phyloP scores from a whole-genome alignment of 2,329 filamentous ascomycete genomes.

The Fusarium penzigii region DNA sequence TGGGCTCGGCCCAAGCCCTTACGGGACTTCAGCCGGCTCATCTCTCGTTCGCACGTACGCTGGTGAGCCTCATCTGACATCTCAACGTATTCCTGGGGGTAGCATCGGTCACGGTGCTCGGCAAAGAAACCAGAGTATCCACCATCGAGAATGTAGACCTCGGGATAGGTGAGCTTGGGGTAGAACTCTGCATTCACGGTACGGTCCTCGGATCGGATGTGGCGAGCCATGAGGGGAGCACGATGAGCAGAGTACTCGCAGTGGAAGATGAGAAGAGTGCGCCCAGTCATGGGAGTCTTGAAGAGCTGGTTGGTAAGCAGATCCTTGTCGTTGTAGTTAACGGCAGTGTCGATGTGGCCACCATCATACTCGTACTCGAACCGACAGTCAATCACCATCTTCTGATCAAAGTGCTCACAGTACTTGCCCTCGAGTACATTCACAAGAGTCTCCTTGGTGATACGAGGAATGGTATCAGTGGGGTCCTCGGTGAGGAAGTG shows the following conservation, averaged over 20 bases:
- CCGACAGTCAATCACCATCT: conserved; percentile 90
- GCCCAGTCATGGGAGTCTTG: conserved; percentile 62
- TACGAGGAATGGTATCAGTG: conserved; percentile 84
- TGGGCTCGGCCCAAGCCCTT: conserved; percentile 84
- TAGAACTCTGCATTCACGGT: conserved; percentile 83
- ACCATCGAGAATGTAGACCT: conserved; percentile 95
- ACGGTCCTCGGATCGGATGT: conserved; percentile 87
- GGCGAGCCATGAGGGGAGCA: conserved; percentile 93
- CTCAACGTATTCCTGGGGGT: conserved; percentile 92
- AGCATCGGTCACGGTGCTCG: conserved; percentile 77
- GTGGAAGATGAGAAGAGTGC: conserved; percentile 86
- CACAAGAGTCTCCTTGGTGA: conserved; percentile 77
- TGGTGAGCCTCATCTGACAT: conserved; percentile 94
- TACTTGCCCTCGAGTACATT: conserved; percentile 87
- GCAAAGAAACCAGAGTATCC: conserved; percentile 94
- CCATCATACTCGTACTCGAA: conserved; percentile 99
- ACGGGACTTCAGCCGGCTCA: conserved; percentile 89
- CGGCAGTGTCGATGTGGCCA: conserved; percentile 87
- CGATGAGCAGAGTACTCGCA: conserved; percentile 98
- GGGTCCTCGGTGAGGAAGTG: conserved; percentile 81
- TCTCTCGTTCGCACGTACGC: conserved; percentile 88
- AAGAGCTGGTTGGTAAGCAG: conserved; percentile 79
- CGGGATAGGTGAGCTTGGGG: conserved; percentile 87
- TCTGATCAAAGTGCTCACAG: conserved; percentile 72
- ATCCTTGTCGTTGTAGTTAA: conserved; percentile 98